Evolutionary conservation across 805 yeast species (phyloP), one percentile per base, ranked within the genome.

Genomic region (Kuraishia floccosa): DNA sequence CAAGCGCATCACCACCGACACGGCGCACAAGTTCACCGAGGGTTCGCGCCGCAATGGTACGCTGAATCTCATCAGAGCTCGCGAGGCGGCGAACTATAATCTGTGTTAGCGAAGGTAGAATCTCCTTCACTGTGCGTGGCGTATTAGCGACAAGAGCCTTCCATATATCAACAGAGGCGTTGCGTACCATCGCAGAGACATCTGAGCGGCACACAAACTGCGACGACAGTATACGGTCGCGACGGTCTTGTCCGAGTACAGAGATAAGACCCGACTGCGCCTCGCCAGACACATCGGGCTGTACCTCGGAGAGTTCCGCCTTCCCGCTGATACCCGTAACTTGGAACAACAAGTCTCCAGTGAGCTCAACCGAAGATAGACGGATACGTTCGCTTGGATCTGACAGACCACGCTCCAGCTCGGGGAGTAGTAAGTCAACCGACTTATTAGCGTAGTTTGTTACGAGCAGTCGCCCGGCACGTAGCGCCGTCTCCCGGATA

Each of bases 131-230:
- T 3, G 95, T 83, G 49, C 82, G 76, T 26, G 98, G 97, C 15
- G 98, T 91, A 52, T 91, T 91, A 29, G 94, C 82, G 31, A 91
- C 96, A 49, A 91, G 64, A 0, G 95, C 85, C 58, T 87, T 87
- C 99, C 99, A 91, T 28, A 91, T 85, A 45, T 91, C 96, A 36
- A 84, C 73, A 9, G 97, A 77, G 17, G 94, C 82, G 40, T 75
- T 75, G 45, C 98, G 76, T 17, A 91, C 99, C 41, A 76, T 66
- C 42, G 84, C 84, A 24, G 91, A 72, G 24, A 76, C 72, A 61
- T 91, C 99, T 10, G 94, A 83, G 54, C 98, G 86, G 54, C 96
- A 87, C 21, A 91, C 76, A 54, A 86, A 91, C 42, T 91, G 62
- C n/a, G 87, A 65, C 1, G 96, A 72, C 43, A 91, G 62, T 24